Base-by-base conservation (phyloP, 2,329 filamentous ascomycete genomes). In the Samsoniella hepiali region DNA sequence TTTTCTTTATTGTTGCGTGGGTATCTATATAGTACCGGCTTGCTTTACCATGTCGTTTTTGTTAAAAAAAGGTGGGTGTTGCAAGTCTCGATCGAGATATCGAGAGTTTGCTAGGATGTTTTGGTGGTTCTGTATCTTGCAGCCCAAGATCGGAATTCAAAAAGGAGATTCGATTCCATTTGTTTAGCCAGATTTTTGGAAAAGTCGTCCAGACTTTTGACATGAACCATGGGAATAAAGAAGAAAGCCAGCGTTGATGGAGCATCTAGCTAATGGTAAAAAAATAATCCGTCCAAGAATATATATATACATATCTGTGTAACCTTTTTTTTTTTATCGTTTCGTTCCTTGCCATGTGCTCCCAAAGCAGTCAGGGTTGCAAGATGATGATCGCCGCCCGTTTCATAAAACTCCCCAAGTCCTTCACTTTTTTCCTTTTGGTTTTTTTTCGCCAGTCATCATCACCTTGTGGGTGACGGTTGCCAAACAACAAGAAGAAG, bases 1-100 rank as follows among this genome's bases (percentile, higher is more conserved):
- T 65, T 64, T 65, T 69, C 66, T 67, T 68, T 69, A 67, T n/a
- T n/a, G n/a, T n/a, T n/a, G n/a, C n/a, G n/a, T 65, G 17, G 22
- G 49, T 68, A 70, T 63, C 65, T 47, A 55, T 65, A 63, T 62
- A 57, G 49, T 42, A 38, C 61, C 62, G 57, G 67, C 63, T 65
- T 55, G 59, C 63, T 55, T 49, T 63, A n/a, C n/a, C n/a, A n/a
- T n/a, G n/a, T n/a, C n/a, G 49, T 69, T 64, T 44, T 38, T 29
- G 53, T 51, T 53, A 3, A 36, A 53, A 34, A 50, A 31, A 50
- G 47, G 22, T 32, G 27, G 47, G 11, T n/a, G n/a, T n/a, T n/a
- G n/a, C n/a, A n/a, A n/a, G n/a, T n/a, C n/a, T n/a, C n/a, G n/a
- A n/a, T n/a, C n/a, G n/a, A n/a, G n/a, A n/a, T n/a, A n/a, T n/a